phyloP scores from a whole-genome alignment of 192 early-diverging fungal species.

The Coemansia sp. region DNA sequence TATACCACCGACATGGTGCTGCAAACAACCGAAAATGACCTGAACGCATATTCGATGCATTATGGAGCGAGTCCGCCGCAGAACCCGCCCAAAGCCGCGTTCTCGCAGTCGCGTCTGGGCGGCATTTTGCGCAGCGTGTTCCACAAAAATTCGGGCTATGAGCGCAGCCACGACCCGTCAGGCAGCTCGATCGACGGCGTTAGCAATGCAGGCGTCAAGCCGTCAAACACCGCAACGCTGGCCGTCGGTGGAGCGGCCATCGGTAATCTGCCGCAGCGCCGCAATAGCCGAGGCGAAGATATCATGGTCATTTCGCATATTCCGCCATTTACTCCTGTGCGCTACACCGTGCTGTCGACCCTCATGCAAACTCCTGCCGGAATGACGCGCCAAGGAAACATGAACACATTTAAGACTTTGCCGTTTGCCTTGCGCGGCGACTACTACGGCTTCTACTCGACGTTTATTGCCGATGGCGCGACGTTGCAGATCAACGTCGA shows the following conservation, averaged over 20 bases:
- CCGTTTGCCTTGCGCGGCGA: conserved; percentile 55
- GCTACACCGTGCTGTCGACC: conserved; percentile 46
- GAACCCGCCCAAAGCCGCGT: background rate
- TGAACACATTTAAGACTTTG: conserved; percentile 50
- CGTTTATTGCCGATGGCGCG: conserved; percentile 54
- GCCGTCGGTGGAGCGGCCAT: conserved; percentile 48
- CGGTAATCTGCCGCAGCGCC: conserved; percentile 48
- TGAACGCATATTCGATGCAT: conserved; percentile 11
- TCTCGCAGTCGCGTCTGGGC: conserved; percentile 14
- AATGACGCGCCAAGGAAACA: conserved; percentile 43
- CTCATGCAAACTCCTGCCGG: conserved; percentile 53
- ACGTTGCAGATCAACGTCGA: conserved; percentile 55
- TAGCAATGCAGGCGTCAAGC: conserved; percentile 16
- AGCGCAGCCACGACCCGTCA: conserved; percentile 9
- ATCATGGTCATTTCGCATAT: conserved; percentile 53
- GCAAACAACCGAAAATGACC: background rate
- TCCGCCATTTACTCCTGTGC: conserved; percentile 53
- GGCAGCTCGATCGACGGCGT: conserved; percentile 3
- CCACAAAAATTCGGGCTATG: background rate
- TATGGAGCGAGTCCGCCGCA: background rate
- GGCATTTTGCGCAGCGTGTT: conserved; percentile 21
- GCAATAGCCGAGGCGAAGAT: conserved; percentile 54
- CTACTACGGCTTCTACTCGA: conserved; percentile 57
- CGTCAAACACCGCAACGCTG: conserved; percentile 42
- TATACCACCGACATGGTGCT: conserved; percentile 7